Conservation (phyloP, 176 grass and related monocot genomes). For the Dendrocalamus sinicus region DNA sequence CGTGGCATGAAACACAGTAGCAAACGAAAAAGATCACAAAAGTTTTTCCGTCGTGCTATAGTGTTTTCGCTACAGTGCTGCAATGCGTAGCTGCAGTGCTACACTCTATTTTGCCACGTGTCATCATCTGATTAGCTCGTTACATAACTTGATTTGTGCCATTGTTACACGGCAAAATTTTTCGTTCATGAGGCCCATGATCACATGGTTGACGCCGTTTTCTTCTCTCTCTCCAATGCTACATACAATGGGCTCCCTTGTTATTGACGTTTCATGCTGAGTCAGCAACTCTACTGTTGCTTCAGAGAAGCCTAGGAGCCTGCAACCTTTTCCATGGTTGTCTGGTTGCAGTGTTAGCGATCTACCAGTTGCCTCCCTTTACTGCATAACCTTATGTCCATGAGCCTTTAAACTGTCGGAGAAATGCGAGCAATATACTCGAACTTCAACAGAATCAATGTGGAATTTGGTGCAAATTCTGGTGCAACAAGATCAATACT, state of each 20-base stretch:
- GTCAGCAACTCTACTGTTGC: conserved; percentile 1
- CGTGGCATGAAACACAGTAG: too few relatives aligned
- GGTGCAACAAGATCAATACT: neutral
- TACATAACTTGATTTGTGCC: too few relatives aligned
- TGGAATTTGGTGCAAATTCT: neutral
- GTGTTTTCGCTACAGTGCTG: too few relatives aligned
- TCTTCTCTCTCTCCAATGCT: neutral
- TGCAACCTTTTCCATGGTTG: neutral
- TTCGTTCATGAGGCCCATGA: neutral
- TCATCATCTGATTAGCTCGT: too few relatives aligned
- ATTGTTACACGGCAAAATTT: too few relatives aligned
- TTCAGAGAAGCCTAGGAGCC: neutral
- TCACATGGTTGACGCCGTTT: conserved; percentile 14
- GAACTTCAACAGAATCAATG: neutral
- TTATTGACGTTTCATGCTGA: neutral
- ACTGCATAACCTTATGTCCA: neutral
- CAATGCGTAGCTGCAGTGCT: too few relatives aligned
- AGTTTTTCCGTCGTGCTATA: too few relatives aligned
- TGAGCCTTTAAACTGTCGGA: neutral
- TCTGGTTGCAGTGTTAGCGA: neutral
- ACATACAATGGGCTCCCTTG: neutral
- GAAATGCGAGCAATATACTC: neutral
- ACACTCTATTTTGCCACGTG: too few relatives aligned
- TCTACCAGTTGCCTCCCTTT: too few relatives aligned
- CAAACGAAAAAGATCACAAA: too few relatives aligned